A percentile compares a stretch with the other conserved stretches of the same genome.
Conservation (phyloP, 768 basidiomycete species). For the Mrakia blollopis region DNA sequence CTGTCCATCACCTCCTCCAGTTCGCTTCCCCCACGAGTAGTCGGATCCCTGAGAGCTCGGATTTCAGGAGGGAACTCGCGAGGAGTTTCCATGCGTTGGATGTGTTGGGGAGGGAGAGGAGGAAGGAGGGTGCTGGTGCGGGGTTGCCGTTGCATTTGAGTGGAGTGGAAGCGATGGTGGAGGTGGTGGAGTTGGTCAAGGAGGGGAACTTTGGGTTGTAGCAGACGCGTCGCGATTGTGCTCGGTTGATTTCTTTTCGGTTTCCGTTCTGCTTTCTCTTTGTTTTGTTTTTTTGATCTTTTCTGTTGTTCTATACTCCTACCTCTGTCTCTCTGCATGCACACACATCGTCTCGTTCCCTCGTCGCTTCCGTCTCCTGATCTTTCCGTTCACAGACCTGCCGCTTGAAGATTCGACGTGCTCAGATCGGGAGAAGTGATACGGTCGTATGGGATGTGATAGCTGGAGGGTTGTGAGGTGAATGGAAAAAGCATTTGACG, state of each 20-base stretch:
- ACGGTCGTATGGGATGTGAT: too few relatives aligned
- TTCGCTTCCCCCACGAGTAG: conserved; percentile 50
- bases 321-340: background rate
- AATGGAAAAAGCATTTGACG: too few relatives aligned
- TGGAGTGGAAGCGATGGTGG: conserved; percentile 5
- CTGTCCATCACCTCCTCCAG: conserved; percentile 59
- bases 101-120: conserved; percentile 51
- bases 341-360: too few relatives aligned
- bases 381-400: too few relatives aligned
- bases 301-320: background rate
- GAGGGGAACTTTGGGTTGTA: conserved; percentile 14
- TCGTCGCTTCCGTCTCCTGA: too few relatives aligned
- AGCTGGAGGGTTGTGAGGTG: too few relatives aligned
- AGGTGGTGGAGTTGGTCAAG: conserved; percentile 9
- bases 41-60: conserved; percentile 42
- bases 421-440: too few relatives aligned
- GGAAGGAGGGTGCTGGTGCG: background rate
- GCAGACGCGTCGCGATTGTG: background rate
- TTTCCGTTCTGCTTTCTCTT: background rate
- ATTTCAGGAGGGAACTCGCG: conserved; percentile 55
- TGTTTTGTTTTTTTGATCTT: background rate
- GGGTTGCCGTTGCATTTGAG: conserved; percentile 17
- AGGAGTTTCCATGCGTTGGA: conserved; percentile 65
- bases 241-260: background rate
- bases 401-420: too few relatives aligned